Evolutionary conservation across 2,329 filamentous ascomycete species (phyloP).

Genomic region (Eutypella sp.): DNA sequence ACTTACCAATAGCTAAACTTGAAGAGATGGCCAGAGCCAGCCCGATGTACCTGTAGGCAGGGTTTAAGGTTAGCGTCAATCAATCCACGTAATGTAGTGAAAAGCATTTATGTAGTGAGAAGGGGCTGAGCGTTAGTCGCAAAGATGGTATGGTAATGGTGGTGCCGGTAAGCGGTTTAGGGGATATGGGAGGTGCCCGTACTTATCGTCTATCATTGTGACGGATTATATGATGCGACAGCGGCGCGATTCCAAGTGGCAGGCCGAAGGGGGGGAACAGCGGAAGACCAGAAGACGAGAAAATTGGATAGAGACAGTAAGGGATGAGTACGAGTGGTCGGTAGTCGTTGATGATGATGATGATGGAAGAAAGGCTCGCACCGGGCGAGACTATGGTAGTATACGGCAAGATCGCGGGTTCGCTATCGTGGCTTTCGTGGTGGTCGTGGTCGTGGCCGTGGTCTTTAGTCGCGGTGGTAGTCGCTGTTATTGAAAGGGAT

Average conservation of each 20-base stretch:
- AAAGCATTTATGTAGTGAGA: no score
- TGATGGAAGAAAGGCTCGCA: constrained; percentile 19
- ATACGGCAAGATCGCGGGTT: no score
- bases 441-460: no score
- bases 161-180: constrained; percentile 4
- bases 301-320: constrained; percentile 1
- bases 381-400: constrained; percentile 22
- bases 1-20: constrained; percentile 70
- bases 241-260: constrained; percentile 10
- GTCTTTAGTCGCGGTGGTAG: neutral
- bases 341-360: no score
- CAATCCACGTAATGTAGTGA: no score
- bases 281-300: no score
- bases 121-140: constrained; percentile 1
- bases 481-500: neutral
- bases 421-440: no score
- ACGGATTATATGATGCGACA: constrained; percentile 17
- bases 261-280: no score
- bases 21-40: constrained; percentile 70
- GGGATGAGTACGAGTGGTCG: constrained; percentile 2
- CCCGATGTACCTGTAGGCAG: constrained; percentile 62
- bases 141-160: neutral
- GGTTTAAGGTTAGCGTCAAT: constrained; percentile 26
- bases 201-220: constrained; percentile 45
- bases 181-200: constrained; percentile 18